A percentile compares a stretch with the other conserved stretches of the same genome.
phyloP scores from a whole-genome alignment of 1,284 basidiomycete species.

The Sporisorium scitamineum region DNA sequence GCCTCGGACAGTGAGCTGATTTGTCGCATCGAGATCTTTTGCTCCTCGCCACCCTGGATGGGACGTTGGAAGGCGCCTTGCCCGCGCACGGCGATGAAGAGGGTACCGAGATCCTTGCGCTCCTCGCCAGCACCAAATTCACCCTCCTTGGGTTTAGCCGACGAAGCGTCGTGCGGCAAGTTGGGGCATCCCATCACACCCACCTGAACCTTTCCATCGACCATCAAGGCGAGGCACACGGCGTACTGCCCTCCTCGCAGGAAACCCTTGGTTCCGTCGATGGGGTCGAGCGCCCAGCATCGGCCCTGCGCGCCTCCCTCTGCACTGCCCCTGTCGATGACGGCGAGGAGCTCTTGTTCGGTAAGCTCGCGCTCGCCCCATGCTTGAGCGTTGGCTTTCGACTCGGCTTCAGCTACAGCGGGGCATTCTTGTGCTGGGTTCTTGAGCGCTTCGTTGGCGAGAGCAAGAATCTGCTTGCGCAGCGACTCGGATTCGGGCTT shows the following conservation, averaged over 20 bases:
- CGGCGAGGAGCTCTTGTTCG: slow-evolving; percentile 77
- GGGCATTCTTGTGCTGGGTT: slow-evolving; percentile 67
- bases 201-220: slow-evolving; percentile 79
- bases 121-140: slow-evolving; percentile 55
- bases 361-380: slow-evolving; percentile 70
- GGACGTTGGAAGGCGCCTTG: slow-evolving; percentile 64
- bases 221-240: slow-evolving; percentile 90
- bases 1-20: slow-evolving; percentile 72
- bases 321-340: slow-evolving; percentile 87
- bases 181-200: slow-evolving; percentile 97
- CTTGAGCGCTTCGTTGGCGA: slow-evolving; percentile 84
- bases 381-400: slow-evolving; percentile 69
- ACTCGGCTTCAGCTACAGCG: slow-evolving; percentile 64
- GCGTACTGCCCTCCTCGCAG: slow-evolving; percentile 96
- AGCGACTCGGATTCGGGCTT: slow-evolving; percentile 71
- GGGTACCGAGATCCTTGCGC: slow-evolving; percentile 57
- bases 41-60: slow-evolving; percentile 48
- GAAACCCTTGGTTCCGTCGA: slow-evolving; percentile 95
- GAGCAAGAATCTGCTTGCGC: slow-evolving; percentile 79
- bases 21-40: slow-evolving; percentile 61
- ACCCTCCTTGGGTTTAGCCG: slow-evolving; percentile 64
- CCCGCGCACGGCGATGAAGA: slow-evolving; percentile 64
- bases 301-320: slow-evolving; percentile 82
- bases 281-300: slow-evolving; percentile 90
- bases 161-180: slow-evolving; percentile 73